Evolutionary conservation across 108 stramenopile species (phyloP), one percentile per base, ranked within the genome.

Genomic region (Cyclotella sp.): DNA sequence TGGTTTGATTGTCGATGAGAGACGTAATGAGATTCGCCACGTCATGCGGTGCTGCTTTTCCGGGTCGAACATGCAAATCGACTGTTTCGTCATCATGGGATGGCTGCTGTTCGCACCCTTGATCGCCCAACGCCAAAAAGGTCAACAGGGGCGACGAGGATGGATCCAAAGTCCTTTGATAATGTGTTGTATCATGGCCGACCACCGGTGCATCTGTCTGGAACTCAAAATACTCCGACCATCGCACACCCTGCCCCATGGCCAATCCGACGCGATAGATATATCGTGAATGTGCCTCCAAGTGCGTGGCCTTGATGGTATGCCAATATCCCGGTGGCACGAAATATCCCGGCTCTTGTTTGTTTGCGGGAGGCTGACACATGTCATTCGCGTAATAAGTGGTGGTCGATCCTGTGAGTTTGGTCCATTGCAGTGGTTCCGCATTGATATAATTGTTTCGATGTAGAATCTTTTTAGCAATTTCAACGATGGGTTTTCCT

Each of bases 311-410:
- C n/a, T 55, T 61, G 45, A 90, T 83, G 41, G 83, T 78, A 64
- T 91, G 90, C 10, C 91, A 70, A 39, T 77, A 47, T 30, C 90
- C 89, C 42, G 93, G 93, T 7, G 79, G 62, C 9, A 75, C 55
- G 70, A 91, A 91, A 22, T 70, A 75, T 10, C 88, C 89, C 10
- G 86, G 66, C 59, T 85, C 83, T 7, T 73, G 82, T 11, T 71
- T 70, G 55, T 85, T 92, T n/a, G 87, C 90, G 8, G 89, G 90
- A 45, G 70, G 82, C 62, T 84, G 75, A 68, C 93, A 94, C 88
- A 94, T 77, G 58, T 94, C 93, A 0, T 51, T 45, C 9, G 89
- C 84, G 26, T 57, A 22, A 55, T 94, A 94, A n/a, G 90, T 90
- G 19, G 76, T 69, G 26, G 79, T 75, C n/a, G 9, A 24, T 3